Evolutionary conservation across 768 basidiomycete genomes (phyloP).

Genomic region (Lactarius pseudohatsudake): DNA sequence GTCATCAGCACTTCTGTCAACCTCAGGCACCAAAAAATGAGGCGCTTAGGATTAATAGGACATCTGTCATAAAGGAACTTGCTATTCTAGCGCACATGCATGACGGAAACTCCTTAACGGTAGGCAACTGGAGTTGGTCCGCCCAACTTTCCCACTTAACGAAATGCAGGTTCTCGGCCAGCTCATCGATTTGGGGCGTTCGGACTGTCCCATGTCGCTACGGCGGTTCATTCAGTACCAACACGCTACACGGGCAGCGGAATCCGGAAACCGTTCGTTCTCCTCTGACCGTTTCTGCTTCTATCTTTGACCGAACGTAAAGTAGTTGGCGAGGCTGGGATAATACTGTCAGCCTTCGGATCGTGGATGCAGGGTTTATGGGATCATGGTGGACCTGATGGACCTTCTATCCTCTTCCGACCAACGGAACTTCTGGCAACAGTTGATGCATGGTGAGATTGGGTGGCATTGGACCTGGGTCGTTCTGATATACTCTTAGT

Average conservation of each 20-base stretch:
- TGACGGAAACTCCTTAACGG: slow-evolving; percentile 1
- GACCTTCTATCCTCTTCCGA: slow-evolving; percentile 25
- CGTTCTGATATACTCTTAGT: slow-evolving; percentile 16
- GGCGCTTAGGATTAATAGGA: not conserved
- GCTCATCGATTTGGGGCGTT: slow-evolving; percentile 31
- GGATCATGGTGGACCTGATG: slow-evolving; percentile 15
- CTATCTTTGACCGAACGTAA: not conserved
- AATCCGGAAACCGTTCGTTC: slow-evolving; percentile 43
- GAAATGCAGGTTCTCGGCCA: slow-evolving; percentile 35
- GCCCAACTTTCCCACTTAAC: not conserved
- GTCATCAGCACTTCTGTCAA: slow-evolving; percentile 1
- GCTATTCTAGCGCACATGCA: slow-evolving; percentile 16
- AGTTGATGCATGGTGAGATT: slow-evolving; percentile 20
- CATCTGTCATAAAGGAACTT: slow-evolving; percentile 24
- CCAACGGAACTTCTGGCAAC: slow-evolving; percentile 20
- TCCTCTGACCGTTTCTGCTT: not conserved
- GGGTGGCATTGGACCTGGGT: not conserved
- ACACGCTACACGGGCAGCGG: slow-evolving; percentile 54
- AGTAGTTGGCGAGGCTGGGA: slow-evolving; percentile 5
- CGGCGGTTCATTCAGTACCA: slow-evolving; percentile 52
- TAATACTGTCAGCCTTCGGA: slow-evolving; percentile 14
- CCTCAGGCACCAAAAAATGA: not conserved
- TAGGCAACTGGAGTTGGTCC: not conserved
- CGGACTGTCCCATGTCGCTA: slow-evolving; percentile 35
- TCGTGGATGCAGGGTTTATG: slow-evolving; percentile 29